A percentile compares a stretch with the other conserved stretches of the same genome.
Conservation (phyloP, 2,329 filamentous ascomycete genomes). For the Berkeleyomyces rouxiae region DNA sequence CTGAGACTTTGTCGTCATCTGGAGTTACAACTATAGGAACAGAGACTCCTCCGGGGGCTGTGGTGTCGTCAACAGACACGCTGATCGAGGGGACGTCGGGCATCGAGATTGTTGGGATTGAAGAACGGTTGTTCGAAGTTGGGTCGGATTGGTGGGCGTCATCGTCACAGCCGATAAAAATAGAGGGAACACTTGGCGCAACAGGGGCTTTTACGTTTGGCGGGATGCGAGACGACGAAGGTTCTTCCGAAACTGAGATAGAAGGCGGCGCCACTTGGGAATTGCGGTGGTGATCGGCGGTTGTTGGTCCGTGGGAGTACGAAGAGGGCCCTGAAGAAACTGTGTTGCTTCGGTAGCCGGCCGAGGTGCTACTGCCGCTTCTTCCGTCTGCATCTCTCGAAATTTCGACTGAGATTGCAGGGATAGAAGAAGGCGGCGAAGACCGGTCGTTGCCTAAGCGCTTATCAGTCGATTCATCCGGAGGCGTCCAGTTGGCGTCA, state of each 20-base stretch:
- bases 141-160: not conserved
- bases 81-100: constrained; percentile 27
- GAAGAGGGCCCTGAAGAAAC: not conserved
- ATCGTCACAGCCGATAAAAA: constrained; percentile 6
- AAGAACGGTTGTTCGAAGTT: constrained; percentile 8
- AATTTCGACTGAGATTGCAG: constrained; percentile 4
- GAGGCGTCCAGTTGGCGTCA: constrained; percentile 64
- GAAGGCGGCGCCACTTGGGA: constrained; percentile 28
- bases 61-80: constrained; percentile 22
- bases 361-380: not conserved
- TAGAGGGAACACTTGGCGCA: constrained; percentile 6
- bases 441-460: constrained; percentile 23
- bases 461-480: constrained; percentile 53
- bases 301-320: not conserved
- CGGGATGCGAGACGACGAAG: constrained; percentile 19
- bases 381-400: constrained; percentile 1
- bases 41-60: constrained; percentile 20
- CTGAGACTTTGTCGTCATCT: constrained; percentile 21
- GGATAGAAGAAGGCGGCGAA: constrained; percentile 12
- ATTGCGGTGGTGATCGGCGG: not conserved
- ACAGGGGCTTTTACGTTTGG: constrained; percentile 4
- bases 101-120: constrained; percentile 30
- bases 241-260: constrained; percentile 37
- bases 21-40: constrained; percentile 26
- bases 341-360: not conserved